A percentile compares a stretch with the other conserved stretches of the same genome.
phyloP scores from a whole-genome alignment of 2,329 filamentous ascomycete species.

The Xylariales sp. region DNA sequence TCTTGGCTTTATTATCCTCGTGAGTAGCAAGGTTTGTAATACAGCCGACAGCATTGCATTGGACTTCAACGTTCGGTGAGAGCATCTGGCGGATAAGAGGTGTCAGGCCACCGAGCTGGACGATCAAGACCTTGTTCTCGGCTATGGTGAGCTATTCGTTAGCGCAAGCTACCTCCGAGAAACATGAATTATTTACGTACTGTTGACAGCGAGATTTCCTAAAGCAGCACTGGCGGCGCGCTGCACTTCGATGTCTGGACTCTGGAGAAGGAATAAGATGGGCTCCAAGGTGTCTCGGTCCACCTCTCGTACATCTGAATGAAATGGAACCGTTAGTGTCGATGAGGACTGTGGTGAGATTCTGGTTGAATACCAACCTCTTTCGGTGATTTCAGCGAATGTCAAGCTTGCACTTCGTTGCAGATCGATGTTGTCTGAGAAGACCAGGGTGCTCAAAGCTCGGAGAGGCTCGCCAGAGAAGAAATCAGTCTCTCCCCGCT shows the following conservation, averaged over 20 bases:
- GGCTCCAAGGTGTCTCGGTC: conserved; percentile 92
- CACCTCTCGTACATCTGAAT: conserved; percentile 90
- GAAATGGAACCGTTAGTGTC: too few relatives aligned
- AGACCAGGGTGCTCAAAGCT: conserved; percentile 91
- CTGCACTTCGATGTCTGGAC: conserved; percentile 94
- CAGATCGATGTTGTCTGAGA: conserved; percentile 97
- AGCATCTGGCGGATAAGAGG: conserved; percentile 98
- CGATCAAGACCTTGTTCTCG: conserved; percentile 97
- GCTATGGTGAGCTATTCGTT: too few relatives aligned
- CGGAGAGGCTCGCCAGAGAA: conserved; percentile 93
- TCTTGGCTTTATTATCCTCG: conserved; percentile 99
- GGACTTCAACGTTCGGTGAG: conserved; percentile 94
- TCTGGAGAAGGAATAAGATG: conserved; percentile 92
- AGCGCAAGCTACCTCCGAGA: too few relatives aligned
- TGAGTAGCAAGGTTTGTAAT: conserved; percentile 98
- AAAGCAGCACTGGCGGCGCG: conserved; percentile 92
- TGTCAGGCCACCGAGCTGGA: conserved; percentile 81
- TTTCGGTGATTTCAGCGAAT: conserved; percentile 96
- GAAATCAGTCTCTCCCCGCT: conserved; percentile 97
- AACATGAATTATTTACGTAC: too few relatives aligned
- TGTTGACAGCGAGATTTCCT: conserved; percentile 94
- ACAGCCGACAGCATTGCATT: conserved; percentile 98
- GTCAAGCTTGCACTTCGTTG: conserved; percentile 96
- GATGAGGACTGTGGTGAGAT: too few relatives aligned
- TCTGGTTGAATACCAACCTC: conserved; percentile 69